Percentiles rank a stretch among this genome's conserved stretches.
These are phyloP conservation scores for Colletotrichum graminicola DNA, from an alignment of 2,329 filamentous ascomycete species.

Conservation along the genomic window DNA sequence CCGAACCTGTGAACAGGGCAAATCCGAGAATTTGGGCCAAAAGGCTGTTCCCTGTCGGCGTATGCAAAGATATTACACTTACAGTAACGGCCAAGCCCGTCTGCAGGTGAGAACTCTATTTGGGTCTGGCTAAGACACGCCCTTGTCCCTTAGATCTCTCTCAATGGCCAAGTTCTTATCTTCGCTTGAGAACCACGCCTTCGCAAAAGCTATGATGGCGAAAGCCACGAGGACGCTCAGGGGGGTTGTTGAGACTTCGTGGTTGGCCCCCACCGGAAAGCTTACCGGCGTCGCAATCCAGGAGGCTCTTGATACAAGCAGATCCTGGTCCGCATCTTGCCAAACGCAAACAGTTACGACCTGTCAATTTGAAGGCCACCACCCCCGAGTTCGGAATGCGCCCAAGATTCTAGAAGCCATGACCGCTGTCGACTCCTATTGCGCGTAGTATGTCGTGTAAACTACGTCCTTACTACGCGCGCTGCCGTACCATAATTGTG, in stretches of 20 bases:
- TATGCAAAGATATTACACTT: constrained; percentile 15
- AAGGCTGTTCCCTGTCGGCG: constrained; percentile 25
- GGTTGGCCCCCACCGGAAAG: not conserved
- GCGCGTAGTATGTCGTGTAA: not conserved
- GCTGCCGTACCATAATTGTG: not conserved
- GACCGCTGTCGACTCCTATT: not conserved
- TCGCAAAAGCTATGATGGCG: constrained; percentile 1
- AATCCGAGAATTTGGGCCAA: constrained; percentile 24
- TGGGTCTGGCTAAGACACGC: not conserved
- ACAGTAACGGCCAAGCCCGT: constrained; percentile 17
- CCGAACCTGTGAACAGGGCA: not conserved
- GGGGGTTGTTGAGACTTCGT: constrained; percentile 1
- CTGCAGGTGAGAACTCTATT: constrained; percentile 26
- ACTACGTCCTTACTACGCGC: not conserved
- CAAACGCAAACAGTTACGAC: constrained; percentile 26
- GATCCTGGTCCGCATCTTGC: constrained; percentile 13
- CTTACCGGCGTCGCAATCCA: constrained; percentile 29
- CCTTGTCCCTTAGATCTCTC: constrained; percentile 18
- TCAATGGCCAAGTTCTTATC: not conserved
- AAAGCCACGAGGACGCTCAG: constrained; percentile 19
- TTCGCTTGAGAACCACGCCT: not conserved
- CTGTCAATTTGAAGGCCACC: not conserved
- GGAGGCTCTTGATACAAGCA: constrained; percentile 17
- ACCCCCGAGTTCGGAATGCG: not conserved
- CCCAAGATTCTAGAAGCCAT: constrained; percentile 5